A percentile compares a stretch with the other conserved stretches of the same genome.
phyloP scores from a whole-genome alignment of 768 basidiomycete genomes.

The Kwoniella botswanensis region DNA sequence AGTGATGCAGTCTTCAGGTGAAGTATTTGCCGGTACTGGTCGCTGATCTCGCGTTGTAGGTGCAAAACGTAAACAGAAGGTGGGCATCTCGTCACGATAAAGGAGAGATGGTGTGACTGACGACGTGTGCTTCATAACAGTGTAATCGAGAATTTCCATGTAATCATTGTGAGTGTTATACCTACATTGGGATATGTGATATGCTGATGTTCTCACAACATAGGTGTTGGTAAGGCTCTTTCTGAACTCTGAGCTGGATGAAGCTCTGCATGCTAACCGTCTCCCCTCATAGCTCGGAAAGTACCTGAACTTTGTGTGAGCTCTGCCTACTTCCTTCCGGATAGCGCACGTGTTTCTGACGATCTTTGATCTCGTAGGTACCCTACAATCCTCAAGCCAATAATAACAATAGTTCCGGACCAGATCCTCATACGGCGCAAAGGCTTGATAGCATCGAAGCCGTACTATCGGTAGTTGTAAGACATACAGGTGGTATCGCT shows the following conservation, averaged over 20 bases:
- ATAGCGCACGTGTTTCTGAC: constrained; percentile 3
- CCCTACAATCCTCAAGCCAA: constrained; percentile 53
- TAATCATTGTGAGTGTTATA: constrained; percentile 52
- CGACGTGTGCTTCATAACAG: constrained; percentile 29
- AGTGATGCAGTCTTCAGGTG: constrained; percentile 11
- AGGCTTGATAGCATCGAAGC: constrained; percentile 44
- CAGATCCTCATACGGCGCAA: constrained; percentile 38
- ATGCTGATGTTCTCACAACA: neutral
- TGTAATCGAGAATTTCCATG: constrained; percentile 57
- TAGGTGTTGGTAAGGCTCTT: constrained; percentile 39
- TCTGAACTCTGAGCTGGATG: neutral
- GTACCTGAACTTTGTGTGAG: constrained; percentile 57
- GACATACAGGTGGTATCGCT: constrained; percentile 42
- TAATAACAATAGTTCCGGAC: constrained; percentile 9
- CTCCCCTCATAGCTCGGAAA: constrained; percentile 35
- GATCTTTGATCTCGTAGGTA: constrained; percentile 23
- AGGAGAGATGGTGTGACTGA: neutral
- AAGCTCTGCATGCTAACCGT: neutral
- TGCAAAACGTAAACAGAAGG: constrained; percentile 55
- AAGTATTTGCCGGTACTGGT: neutral
- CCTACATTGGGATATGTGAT: too few relatives aligned
- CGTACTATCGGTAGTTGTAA: constrained; percentile 38
- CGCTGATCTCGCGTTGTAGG: constrained; percentile 30
- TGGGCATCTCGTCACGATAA: constrained; percentile 16
- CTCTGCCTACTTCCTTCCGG: neutral